These are phyloP conservation scores for Ormosia emarginata DNA, from an alignment of 306 rosid species.

Conservation along the genomic window DNA sequence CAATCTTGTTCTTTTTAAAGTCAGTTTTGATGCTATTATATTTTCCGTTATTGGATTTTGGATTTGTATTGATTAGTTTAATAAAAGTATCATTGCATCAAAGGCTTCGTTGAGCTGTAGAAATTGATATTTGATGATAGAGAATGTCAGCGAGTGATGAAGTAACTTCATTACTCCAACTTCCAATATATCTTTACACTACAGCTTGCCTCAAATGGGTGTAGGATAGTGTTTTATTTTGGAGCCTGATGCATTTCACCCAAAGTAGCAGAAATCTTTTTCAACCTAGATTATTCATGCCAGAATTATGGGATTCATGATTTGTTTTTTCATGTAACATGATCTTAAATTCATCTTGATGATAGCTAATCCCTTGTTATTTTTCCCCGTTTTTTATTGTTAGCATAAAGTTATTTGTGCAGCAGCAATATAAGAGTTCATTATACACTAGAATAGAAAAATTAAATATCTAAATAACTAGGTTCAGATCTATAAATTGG, in stretches of 20 bases:
- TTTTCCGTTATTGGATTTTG: slow-evolving; percentile 1
- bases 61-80: slow-evolving; percentile 16
- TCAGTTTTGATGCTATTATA: slow-evolving; percentile 6
- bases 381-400: too few relatives aligned
- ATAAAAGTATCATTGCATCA: slow-evolving; percentile 20
- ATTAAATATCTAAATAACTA: too few relatives aligned
- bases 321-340: not conserved
- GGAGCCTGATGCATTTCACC: not conserved
- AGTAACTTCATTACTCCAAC: not conserved
- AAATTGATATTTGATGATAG: not conserved
- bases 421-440: too few relatives aligned
- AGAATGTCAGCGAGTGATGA: not conserved
- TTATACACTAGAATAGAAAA: too few relatives aligned
- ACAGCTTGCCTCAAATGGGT: not conserved
- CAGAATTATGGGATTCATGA: not conserved
- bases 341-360: not conserved
- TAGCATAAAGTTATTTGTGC: too few relatives aligned
- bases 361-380: not conserved
- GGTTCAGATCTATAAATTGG: too few relatives aligned
- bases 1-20: not conserved
- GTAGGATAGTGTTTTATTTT: not conserved
- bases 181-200: not conserved
- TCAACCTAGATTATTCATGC: not conserved
- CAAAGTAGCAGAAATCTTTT: not conserved
- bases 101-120: slow-evolving; percentile 9